Evolutionary conservation across 169 alveolate species (phyloP).

Genomic region (Cryptosporidium parvum): DNA sequence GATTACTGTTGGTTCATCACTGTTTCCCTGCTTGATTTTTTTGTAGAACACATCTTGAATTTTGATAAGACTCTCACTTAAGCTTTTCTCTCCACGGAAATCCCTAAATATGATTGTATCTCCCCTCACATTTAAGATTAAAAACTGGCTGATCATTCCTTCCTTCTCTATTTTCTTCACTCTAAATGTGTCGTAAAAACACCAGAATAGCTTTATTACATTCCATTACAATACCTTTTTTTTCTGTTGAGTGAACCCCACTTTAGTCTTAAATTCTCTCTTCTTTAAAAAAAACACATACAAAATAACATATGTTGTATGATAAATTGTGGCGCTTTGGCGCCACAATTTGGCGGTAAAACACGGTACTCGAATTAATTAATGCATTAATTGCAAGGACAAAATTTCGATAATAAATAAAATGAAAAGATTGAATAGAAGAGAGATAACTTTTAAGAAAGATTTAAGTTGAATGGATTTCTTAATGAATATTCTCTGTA

Average conservation of each 20-base stretch:
- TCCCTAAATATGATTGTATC: slow-evolving; percentile 93
- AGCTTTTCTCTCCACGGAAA: slow-evolving; percentile 90
- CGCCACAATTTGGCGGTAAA: not conserved
- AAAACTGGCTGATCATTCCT: slow-evolving; percentile 90
- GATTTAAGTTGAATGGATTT: not conserved
- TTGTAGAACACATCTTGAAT: slow-evolving; percentile 92
- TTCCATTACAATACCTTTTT: not conserved
- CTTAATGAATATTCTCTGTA: not conserved
- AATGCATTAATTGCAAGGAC: not conserved
- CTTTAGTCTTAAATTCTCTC: not conserved
- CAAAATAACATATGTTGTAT: not conserved
- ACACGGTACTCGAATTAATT: slow-evolving; percentile 11
- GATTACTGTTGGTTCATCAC: slow-evolving; percentile 85
- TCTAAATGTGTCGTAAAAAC: not conserved
- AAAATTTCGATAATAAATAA: not conserved
- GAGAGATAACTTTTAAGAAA: not conserved
- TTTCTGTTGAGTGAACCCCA: not conserved
- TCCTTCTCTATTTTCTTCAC: not conserved
- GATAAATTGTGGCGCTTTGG: not conserved
- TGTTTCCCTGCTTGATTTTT: slow-evolving; percentile 88
- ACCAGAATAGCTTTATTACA: not conserved
- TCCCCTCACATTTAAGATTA: slow-evolving; percentile 93
- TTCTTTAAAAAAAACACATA: not conserved
- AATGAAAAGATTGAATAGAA: not conserved
- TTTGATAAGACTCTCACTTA: slow-evolving; percentile 79